phyloP scores from a whole-genome alignment of 495 filamentous ascomycete species.

The Aspergillus taichungensis region DNA sequence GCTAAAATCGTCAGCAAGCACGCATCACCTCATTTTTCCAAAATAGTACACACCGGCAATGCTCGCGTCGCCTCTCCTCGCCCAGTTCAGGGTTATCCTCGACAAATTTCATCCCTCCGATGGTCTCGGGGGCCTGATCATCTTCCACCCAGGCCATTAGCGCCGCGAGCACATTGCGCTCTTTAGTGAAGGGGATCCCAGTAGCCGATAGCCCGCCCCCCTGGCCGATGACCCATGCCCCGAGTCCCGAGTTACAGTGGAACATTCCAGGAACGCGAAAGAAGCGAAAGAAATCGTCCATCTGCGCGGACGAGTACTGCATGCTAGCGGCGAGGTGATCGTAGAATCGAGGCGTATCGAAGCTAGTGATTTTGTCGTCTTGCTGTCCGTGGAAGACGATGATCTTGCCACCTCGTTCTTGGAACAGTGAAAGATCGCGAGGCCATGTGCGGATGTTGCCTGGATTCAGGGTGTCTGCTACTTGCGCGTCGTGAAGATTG shows the following conservation, averaged over 20 bases:
- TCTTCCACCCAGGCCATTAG: conserved; percentile 45
- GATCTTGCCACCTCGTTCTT: conserved; percentile 22
- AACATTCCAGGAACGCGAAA: conserved; percentile 41
- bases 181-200: conserved; percentile 3
- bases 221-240: conserved; percentile 38
- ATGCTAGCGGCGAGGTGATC: conserved; percentile 21
- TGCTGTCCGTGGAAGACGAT: conserved; percentile 24
- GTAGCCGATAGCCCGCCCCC: conserved; percentile 10
- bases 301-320: conserved; percentile 11
- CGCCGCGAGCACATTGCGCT: conserved; percentile 28
- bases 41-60: conserved; percentile 23
- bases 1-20: too few species aligned
- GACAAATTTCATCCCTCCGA: conserved; percentile 35
- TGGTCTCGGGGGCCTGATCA: conserved; percentile 31
- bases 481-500: conserved; percentile 14
- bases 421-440: conserved; percentile 18
- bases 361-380: conserved; percentile 18
- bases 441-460: conserved; percentile 27
- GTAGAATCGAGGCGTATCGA: conserved; percentile 15
- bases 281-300: conserved; percentile 41
- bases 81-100: conserved; percentile 24
- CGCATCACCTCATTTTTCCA: too few species aligned
- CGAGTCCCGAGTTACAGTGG: conserved; percentile 32
- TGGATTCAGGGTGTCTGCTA: conserved; percentile 15
- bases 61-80: conserved; percentile 22